A percentile compares a stretch with the other conserved stretches of the same genome.
Evolutionary conservation across 1,284 basidiomycete species (phyloP).

Genomic region (Rhodotorula glutinis): DNA sequence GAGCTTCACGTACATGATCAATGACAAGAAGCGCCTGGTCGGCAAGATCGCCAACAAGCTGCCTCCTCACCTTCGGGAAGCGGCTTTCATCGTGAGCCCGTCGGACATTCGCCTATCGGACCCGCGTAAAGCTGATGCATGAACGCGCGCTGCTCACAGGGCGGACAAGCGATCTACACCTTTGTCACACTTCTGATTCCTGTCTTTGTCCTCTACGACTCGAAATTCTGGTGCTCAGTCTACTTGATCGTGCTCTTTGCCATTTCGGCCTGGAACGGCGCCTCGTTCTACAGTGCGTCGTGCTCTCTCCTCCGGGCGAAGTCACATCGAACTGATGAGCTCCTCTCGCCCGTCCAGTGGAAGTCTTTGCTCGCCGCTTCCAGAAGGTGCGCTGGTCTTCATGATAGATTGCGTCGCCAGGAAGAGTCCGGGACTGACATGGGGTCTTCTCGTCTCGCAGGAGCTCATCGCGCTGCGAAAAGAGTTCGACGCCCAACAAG

Average conservation of each 20-base stretch:
- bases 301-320: neutral
- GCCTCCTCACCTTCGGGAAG: conserved; percentile 34
- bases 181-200: conserved; percentile 43
- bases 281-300: conserved; percentile 31
- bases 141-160: conserved; percentile 11
- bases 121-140: neutral
- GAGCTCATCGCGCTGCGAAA: conserved; percentile 42
- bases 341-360: conserved; percentile 24
- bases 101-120: neutral
- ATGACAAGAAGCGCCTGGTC: conserved; percentile 42
- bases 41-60: conserved; percentile 42
- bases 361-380: conserved; percentile 42
- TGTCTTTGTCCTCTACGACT: conserved; percentile 43
- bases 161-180: conserved; percentile 43
- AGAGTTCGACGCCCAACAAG: conserved; percentile 42
- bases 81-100: conserved; percentile 41
- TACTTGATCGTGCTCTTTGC: conserved; percentile 42
- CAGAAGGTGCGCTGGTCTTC: conserved; percentile 26
- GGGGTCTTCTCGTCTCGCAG: neutral
- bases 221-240: conserved; percentile 41
- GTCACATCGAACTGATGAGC: neutral
- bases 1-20: conserved; percentile 45
- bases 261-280: conserved; percentile 46
- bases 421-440: no score
- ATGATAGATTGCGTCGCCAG: no score